Percentiles rank a stretch among this genome's conserved stretches.
Conservation (phyloP, 495 filamentous ascomycete genomes). For the Elasticomyces elasticus region DNA sequence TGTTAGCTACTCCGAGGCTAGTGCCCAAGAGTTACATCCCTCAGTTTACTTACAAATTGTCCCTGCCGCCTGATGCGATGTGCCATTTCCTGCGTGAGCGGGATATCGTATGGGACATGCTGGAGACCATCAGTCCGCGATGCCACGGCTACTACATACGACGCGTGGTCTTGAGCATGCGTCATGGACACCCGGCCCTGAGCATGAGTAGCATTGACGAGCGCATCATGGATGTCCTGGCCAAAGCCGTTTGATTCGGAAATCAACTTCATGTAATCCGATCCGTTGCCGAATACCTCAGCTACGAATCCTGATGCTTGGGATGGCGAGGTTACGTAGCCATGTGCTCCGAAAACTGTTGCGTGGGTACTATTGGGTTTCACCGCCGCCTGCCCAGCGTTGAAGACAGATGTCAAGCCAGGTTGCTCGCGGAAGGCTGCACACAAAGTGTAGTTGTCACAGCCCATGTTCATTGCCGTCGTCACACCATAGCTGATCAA, state of each 20-base stretch:
- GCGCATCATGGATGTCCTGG: constrained; percentile 3
- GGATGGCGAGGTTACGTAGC: constrained; percentile 1
- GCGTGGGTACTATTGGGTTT: constrained; percentile 13
- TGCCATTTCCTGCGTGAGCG: not conserved
- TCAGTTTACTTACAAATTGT: not conserved
- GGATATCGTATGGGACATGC: not conserved
- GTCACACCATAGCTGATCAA: constrained; percentile 33
- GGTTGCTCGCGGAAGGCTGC: constrained; percentile 21
- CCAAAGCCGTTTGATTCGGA: constrained; percentile 5
- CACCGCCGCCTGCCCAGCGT: constrained; percentile 25
- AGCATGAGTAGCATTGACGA: constrained; percentile 5
- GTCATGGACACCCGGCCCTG: constrained; percentile 1
- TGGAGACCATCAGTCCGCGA: constrained; percentile 4
- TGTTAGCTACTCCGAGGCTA: no score
- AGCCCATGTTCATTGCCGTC: constrained; percentile 31
- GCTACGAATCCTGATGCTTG: constrained; percentile 5
- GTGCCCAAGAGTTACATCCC: not conserved
- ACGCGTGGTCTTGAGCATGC: constrained; percentile 2
- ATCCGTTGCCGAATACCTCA: constrained; percentile 5
- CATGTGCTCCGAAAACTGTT: not conserved
- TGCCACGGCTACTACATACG: not conserved
- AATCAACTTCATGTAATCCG: constrained; percentile 16
- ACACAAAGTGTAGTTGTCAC: constrained; percentile 25
- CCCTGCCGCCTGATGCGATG: not conserved
- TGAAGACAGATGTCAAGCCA: constrained; percentile 25